Conservation (phyloP, 2,329 filamentous ascomycete genomes). For the Fusarium oxysporum region DNA sequence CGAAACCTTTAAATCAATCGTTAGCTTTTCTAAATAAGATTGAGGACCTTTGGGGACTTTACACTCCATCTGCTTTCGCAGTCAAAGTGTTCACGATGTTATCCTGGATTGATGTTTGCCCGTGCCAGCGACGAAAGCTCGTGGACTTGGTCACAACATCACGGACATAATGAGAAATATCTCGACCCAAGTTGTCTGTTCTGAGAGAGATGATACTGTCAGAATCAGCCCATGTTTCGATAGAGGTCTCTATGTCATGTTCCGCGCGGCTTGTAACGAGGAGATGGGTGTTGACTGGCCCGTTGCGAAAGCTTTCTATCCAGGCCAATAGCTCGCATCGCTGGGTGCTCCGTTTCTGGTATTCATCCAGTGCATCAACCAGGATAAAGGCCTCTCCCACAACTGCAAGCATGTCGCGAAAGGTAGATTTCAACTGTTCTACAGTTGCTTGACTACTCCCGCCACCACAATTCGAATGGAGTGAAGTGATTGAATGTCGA, state of each 20-base stretch:
- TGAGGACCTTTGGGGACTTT: accelerated
- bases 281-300: accelerated
- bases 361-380: accelerated
- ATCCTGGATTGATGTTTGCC: accelerated
- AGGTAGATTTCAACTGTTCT: accelerated
- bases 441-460: accelerated
- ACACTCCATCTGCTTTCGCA: accelerated
- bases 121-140: neutral
- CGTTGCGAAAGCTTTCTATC: accelerated
- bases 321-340: accelerated
- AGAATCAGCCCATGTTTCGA: accelerated
- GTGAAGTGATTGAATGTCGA: accelerated
- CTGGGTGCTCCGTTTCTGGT: accelerated
- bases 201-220: accelerated
- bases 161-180: accelerated
- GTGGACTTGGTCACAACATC: accelerated
- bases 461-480: accelerated
- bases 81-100: accelerated
- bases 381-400: accelerated
- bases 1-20: accelerated
- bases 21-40: accelerated
- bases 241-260: accelerated
- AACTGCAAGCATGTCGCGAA: accelerated
- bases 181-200: accelerated
- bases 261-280: accelerated